A percentile compares a stretch with the other conserved stretches of the same genome.
Evolutionary conservation across 805 yeast species (phyloP).

Genomic region (Wickerhamiella kurtzmanii): DNA sequence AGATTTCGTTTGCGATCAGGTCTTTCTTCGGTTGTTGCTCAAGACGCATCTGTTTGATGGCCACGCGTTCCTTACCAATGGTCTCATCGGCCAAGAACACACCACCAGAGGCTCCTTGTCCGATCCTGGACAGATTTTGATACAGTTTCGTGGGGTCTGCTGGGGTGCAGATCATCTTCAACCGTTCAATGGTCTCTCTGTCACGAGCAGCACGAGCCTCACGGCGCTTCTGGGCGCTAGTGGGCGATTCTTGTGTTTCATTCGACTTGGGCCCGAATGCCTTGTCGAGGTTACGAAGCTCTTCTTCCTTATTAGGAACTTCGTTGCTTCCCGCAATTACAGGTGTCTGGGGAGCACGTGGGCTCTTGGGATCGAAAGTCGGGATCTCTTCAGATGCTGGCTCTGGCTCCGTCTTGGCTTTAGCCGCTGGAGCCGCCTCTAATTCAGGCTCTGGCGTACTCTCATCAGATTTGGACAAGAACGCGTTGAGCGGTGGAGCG

Average conservation of each 20-base stretch:
- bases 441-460: slow-evolving; percentile 19
- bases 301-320: slow-evolving; percentile 18
- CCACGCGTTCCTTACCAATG: slow-evolving; percentile 39
- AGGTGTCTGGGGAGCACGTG: neutral
- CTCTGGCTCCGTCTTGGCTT: slow-evolving; percentile 1
- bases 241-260: slow-evolving; percentile 7
- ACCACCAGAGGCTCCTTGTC: slow-evolving; percentile 97
- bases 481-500: slow-evolving; percentile 32
- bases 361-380: neutral
- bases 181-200: slow-evolving; percentile 54
- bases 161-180: slow-evolving; percentile 63
- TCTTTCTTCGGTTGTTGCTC: slow-evolving; percentile 94
- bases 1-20: slow-evolving; percentile 81
- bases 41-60: slow-evolving; percentile 91
- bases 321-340: slow-evolving; percentile 8
- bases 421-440: slow-evolving; percentile 17
- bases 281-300: slow-evolving; percentile 15
- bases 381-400: slow-evolving; percentile 8
- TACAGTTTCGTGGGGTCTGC: slow-evolving; percentile 73
- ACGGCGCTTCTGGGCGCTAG: slow-evolving; percentile 33
- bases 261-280: slow-evolving; percentile 5
- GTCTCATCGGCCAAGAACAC: slow-evolving; percentile 68
- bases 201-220: slow-evolving; percentile 67
- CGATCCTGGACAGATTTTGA: slow-evolving; percentile 40
- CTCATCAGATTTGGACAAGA: slow-evolving; percentile 25